phyloP scores from a whole-genome alignment of 1,284 basidiomycete species.

The Coniophora puteana region DNA sequence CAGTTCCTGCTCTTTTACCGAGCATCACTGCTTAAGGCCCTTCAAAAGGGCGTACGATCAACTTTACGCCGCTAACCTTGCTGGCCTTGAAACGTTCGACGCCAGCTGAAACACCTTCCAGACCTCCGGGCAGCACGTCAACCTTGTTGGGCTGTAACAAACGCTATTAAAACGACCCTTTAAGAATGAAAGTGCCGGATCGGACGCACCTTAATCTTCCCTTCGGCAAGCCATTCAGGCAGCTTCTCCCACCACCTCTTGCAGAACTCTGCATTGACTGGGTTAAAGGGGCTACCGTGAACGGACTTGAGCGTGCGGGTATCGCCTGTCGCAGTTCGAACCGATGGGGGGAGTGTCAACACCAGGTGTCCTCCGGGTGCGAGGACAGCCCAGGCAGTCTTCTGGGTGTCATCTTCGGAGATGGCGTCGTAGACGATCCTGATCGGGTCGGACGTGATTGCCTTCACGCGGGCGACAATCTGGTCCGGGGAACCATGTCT shows the following conservation, averaged over 20 bases:
- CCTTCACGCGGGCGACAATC: slow-evolving; percentile 4
- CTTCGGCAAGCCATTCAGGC: slow-evolving; percentile 16
- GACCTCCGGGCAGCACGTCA: slow-evolving; percentile 43
- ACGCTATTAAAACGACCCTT: too few species aligned
- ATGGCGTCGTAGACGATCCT: slow-evolving; percentile 10
- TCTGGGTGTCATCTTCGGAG: slow-evolving; percentile 14
- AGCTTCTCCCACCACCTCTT: slow-evolving; percentile 10
- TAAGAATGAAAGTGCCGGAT: too few species aligned
- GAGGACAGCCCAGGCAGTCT: slow-evolving; percentile 12
- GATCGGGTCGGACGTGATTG: neutral
- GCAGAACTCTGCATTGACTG: slow-evolving; percentile 11
- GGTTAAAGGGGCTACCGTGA: slow-evolving; percentile 5
- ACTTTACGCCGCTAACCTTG: slow-evolving; percentile 46
- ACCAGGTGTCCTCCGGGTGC: slow-evolving; percentile 4
- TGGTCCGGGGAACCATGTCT: slow-evolving; percentile 11
- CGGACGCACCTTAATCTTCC: slow-evolving; percentile 15
- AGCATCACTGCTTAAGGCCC: too few species aligned
- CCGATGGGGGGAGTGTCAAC: slow-evolving; percentile 4
- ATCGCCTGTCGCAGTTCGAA: slow-evolving; percentile 6
- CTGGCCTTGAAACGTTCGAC: slow-evolving; percentile 36
- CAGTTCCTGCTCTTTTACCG: too few species aligned
- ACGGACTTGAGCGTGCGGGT: slow-evolving; percentile 9
- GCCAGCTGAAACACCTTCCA: slow-evolving; percentile 40
- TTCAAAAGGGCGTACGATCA: slow-evolving; percentile 45
- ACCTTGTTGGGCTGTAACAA: slow-evolving; percentile 34